Percentiles rank a stretch among this genome's conserved stretches.
Evolutionary conservation across 2,329 filamentous ascomycete genomes (phyloP).

Genomic region (Paracoccidioides brasiliensis): DNA sequence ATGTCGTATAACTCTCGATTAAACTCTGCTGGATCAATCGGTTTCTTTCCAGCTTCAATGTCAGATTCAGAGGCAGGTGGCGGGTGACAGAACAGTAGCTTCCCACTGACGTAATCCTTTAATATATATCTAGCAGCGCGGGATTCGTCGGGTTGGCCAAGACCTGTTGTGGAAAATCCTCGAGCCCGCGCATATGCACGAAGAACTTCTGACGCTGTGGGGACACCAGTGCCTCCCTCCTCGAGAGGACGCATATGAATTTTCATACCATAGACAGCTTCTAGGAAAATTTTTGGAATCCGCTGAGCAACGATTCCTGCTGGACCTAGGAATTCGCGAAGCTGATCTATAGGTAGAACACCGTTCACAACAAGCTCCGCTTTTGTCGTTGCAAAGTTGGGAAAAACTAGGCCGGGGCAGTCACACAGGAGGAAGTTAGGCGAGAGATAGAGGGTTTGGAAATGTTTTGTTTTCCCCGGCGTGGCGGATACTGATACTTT

Average conservation of each 20-base stretch:
- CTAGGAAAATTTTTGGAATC: conserved; percentile 77
- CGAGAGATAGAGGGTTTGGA: conserved; percentile 92
- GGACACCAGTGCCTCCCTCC: conserved; percentile 81
- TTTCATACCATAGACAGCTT: conserved; percentile 86
- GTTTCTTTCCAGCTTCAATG: conserved; percentile 26
- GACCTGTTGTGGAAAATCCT: conserved; percentile 79
- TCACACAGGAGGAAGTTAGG: conserved; percentile 86
- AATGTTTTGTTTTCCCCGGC: conserved; percentile 97
- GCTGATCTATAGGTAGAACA: conserved; percentile 88
- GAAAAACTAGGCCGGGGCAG: conserved; percentile 92
- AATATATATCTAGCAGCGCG: conserved; percentile 78
- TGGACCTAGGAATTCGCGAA: conserved; percentile 84
- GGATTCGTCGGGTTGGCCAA: conserved; percentile 85
- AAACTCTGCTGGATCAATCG: conserved; percentile 61
- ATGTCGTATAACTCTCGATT: conserved; percentile 82
- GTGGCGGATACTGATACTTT: conserved; percentile 97
- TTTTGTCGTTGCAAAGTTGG: conserved; percentile 14
- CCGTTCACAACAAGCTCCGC: conserved; percentile 78
- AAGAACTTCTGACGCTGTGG: conserved; percentile 74
- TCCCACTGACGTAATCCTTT: conserved; percentile 96
- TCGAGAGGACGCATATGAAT: conserved; percentile 69
- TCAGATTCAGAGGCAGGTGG: conserved; percentile 48
- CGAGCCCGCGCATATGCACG: conserved; percentile 75
- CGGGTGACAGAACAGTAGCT: conserved; percentile 81
- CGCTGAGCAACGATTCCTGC: conserved; percentile 68